A percentile compares a stretch with the other conserved stretches of the same genome.
These are phyloP conservation scores for Aureobasidium sp. DNA, from an alignment of 2,329 filamentous ascomycete genomes.

Conservation along the genomic window DNA sequence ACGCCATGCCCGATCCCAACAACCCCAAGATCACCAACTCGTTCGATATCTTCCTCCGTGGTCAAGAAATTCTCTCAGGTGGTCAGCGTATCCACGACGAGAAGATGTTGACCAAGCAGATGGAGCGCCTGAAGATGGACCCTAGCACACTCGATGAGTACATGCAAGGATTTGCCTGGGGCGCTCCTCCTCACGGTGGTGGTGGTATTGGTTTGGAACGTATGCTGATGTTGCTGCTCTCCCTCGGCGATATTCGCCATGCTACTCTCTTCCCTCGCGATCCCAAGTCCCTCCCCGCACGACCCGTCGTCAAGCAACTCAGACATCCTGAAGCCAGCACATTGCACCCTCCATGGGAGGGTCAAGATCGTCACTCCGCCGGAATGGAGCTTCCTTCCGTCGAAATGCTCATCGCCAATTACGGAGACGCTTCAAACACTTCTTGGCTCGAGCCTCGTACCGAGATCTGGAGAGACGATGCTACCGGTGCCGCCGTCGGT, in stretches of 20 bases:
- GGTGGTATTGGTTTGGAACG: conserved; percentile 86
- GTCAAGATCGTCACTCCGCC: conserved; percentile 39
- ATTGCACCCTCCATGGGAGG: conserved; percentile 55
- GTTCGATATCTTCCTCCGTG: conserved; percentile 89
- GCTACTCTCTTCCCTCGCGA: conserved; percentile 83
- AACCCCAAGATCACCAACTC: conserved; percentile 74
- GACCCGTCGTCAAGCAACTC: conserved; percentile 53
- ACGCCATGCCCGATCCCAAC: conserved; percentile 74
- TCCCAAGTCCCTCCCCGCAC: conserved; percentile 73
- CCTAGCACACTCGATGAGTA: conserved; percentile 86
- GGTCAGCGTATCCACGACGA: conserved; percentile 88
- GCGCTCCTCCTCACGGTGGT: conserved; percentile 80
- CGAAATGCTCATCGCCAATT: conserved; percentile 87
- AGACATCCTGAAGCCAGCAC: conserved; percentile 85
- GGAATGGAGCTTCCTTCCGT: conserved; percentile 58
- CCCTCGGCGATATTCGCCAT: conserved; percentile 81
- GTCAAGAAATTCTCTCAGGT: conserved; percentile 86
- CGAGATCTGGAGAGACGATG: conserved; percentile 72
- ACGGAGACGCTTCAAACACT: conserved; percentile 88
- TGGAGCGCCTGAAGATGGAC: conserved; percentile 66
- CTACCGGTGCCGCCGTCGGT: conserved; percentile 74
- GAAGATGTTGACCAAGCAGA: conserved; percentile 62
- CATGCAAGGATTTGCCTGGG: conserved; percentile 78
- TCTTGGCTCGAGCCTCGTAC: conserved; percentile 89
- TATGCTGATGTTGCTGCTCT: conserved; percentile 75